Evolutionary conservation across 202 grass and related monocot genomes (phyloP), one percentile per base, ranked within the genome.

Genomic region (Eragrostis tef): DNA sequence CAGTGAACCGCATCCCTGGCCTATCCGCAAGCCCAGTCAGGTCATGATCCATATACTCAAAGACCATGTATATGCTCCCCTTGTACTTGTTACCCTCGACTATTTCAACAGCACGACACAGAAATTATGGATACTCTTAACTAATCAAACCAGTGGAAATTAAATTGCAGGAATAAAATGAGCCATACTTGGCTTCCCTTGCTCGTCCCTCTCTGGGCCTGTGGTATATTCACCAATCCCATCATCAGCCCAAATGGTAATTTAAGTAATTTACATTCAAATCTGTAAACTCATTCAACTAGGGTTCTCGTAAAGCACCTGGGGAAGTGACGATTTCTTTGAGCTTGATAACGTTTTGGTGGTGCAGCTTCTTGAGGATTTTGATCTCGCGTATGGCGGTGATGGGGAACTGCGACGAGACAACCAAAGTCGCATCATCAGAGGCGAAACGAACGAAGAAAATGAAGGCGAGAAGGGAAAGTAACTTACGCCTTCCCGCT

Each of bases 31-130:
- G 77, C 14, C 96, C 92, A 6, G 96, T 91, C 51, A 98, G 69
- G 86, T 98, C 94, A 89, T 98, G 94, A 79, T 98, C 94, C 94
- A 98, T 98, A 70, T 94, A 98, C 84, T 98, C 92, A 20, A 98
- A 94, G 43, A 98, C 92, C 92, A 94, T 98, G 76, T 98, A 98
- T 63, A 98, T 93, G 84, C 82, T 93, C 73, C 94, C 92, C 69
- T 98, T 94, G 79, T 94, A 98, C 75, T 91, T 98, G 79, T 91
- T 94, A 13, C 90, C 92, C 14, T 93, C 88, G 62, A 84, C 86
- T 93, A 83, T 79, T 53, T 67, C 43, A 91, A 85, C 66, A 73
- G 46, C 9, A 67, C 20, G 11, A 64, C 34, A 71, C 2, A 39
- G 4, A 75, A 39, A 67, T 85, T 78, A 74, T 4, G 63, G 4